Percentiles rank a stretch among this genome's conserved stretches.
These are phyloP conservation scores for Coriaria nepalensis DNA, from an alignment of 306 rosid species.

Conservation along the genomic window DNA sequence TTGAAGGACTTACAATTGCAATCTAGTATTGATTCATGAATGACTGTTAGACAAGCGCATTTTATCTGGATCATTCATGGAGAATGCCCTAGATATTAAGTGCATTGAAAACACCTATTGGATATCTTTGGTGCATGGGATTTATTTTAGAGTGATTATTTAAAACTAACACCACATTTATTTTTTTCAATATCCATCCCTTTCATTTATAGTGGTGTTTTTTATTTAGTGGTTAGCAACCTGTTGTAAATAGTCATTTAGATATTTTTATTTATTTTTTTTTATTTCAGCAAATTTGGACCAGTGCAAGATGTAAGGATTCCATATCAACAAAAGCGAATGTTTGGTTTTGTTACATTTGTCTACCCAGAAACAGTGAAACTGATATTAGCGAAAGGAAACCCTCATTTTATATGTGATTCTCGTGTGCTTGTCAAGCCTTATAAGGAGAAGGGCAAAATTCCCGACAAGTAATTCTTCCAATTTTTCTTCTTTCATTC, in stretches of 20 bases:
- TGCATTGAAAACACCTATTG: too few species aligned
- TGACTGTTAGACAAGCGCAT: too few species aligned
- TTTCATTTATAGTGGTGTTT: too few species aligned
- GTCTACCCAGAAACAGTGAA: constrained; percentile 89
- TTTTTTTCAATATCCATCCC: too few species aligned
- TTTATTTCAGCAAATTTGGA: constrained; percentile 65
- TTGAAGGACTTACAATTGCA: too few species aligned
- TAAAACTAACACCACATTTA: too few species aligned
- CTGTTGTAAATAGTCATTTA: not conserved
- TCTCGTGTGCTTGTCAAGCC: constrained; percentile 98
- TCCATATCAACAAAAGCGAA: constrained; percentile 94
- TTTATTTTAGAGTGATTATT: too few species aligned
- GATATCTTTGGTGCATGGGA: too few species aligned
- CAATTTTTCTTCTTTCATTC: constrained; percentile 1
- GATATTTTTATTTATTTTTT: not conserved
- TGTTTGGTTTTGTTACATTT: constrained; percentile 95
- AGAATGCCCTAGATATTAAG: too few species aligned
- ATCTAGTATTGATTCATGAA: too few species aligned
- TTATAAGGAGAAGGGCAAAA: constrained; percentile 95
- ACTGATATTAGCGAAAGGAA: constrained; percentile 77
- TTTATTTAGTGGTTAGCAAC: not conserved
- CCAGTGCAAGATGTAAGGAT: constrained; percentile 98
- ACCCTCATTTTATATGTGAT: constrained; percentile 94
- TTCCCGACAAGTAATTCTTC: constrained; percentile 58
- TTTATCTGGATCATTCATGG: too few species aligned